Base-by-base conservation (phyloP, 805 yeast genomes). In the Schwanniomyces sp. region DNA sequence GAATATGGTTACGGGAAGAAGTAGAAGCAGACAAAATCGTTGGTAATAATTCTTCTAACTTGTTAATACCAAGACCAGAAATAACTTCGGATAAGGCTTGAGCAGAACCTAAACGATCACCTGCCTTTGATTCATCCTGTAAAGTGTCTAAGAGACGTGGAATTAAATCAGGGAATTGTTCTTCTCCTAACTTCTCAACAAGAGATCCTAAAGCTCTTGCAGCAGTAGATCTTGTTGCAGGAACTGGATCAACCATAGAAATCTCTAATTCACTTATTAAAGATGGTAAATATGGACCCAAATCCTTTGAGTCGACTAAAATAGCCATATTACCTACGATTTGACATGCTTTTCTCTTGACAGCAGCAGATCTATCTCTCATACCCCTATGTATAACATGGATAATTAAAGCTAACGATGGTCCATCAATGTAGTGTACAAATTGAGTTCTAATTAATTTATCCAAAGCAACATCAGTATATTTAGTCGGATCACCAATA, bases 271-370 rank as follows among this genome's bases (percentile, higher is more conserved):
- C 97, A 9, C 82, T 76, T 39, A 92, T 85, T 56, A 94, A 75
- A 38, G 83, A 81, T 18, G 83, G 79, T 58, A 94, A 73, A 68
- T 94, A 94, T 24, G 97, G 97, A 44, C 82, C 68, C 50, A 94
- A 75, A 64, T 94, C 99, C 55, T 80, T 82, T 14, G 89, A 76
- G 58, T 92, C 98, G 14, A 96, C 97, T 58, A 94, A 76, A 63
- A 94, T 90, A 1, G 98, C 91, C 98, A 94, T 94, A 62, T 94
- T 94, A 52, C 99, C 99, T 27, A 94, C 97, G 74, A 94, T 92
- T 69, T 94, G 97, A 67, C 98, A 91, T 0, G 98, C 92, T 66
- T 90, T 90, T 64, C 88, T 82, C 74, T 92, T 94, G 5, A 94
- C 88, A 38, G 84, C 76, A 0, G 98, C 97, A n/a, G 96, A 87